Evolutionary conservation across 768 basidiomycete species (phyloP), one percentile per base, ranked within the genome.

Genomic region (Leucocoprinus birnbaumii): DNA sequence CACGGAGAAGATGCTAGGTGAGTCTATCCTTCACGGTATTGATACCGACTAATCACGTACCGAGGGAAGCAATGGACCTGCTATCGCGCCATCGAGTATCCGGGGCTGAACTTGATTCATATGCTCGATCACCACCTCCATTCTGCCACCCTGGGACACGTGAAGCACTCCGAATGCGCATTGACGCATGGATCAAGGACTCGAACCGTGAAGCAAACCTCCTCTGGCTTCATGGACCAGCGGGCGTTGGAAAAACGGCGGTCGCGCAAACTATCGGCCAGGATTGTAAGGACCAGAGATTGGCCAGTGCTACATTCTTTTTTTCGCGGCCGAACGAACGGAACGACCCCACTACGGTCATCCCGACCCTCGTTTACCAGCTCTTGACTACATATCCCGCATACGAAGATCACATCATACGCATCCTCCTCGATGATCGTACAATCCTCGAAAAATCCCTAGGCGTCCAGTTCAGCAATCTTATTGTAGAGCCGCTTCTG

Each of bases 231-330:
- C 19, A 38, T 6, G 57, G 57, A 9, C 38, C 52, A 8, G 52
- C 57, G 7, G 57, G 57, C 25, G 43, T 44, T 8, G 57, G 57
- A 31, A 58, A 58, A 31, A 43, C 57, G 1, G 57, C 57, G 10
- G 48, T 58, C 8, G 40, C 42, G 1, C 52, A 53, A 18, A 52
- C 57, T 6, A 18, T 58, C 13, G 45, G 52, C 2, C 52, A 58
- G 9, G 13, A 26, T 7, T 52, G 50, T 24, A 18, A 40, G 21
- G 31, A 35, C 18, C 14, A 48, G 10, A 40, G 51, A 11, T 18
- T 9, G 5, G 22, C 48, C 9, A 51, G 41, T n/a, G 56, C 56
- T 11, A 41, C 44, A n/a, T 57, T 53, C 25, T 57, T 52, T 25
- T 48, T 57, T 44, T 52, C 51, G 1, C 25, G 41, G 25, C 38